Conservation (phyloP, 345 rosid genomes). For the Ceriops zippeliana region DNA sequence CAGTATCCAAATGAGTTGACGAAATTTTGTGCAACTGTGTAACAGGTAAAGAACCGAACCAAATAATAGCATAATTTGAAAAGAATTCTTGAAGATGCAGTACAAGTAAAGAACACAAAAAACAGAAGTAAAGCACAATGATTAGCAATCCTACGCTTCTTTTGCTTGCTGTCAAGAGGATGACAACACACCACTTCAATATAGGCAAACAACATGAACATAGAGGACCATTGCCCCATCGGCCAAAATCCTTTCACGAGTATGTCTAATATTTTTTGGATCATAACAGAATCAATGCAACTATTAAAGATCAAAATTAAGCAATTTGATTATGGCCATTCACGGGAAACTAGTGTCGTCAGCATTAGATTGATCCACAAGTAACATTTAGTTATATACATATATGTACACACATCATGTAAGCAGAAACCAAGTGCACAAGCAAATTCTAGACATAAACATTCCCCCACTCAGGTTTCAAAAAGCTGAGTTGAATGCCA, state of each 20-base stretch:
- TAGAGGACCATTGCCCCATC: too few species aligned
- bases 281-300: background rate
- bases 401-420: background rate
- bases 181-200: background rate
- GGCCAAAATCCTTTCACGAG: too few species aligned
- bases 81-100: background rate
- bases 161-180: conserved; percentile 1
- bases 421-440: conserved; percentile 7
- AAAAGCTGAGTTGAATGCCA: conserved; percentile 46
- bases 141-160: background rate
- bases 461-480: conserved; percentile 44
- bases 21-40: too few species aligned
- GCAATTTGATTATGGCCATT: background rate
- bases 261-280: too few species aligned
- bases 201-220: too few species aligned
- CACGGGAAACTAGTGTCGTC: background rate
- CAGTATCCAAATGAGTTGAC: too few species aligned
- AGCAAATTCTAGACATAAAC: conserved; percentile 12
- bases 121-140: background rate
- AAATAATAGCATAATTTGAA: too few species aligned
- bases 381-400: background rate
- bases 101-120: background rate
- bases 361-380: conserved; percentile 14
- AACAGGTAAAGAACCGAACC: too few species aligned
- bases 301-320: background rate